Percentiles rank a stretch among this genome's conserved stretches.
Evolutionary conservation across 1,139 yeast species (phyloP).

Genomic region (Pichia sp.): DNA sequence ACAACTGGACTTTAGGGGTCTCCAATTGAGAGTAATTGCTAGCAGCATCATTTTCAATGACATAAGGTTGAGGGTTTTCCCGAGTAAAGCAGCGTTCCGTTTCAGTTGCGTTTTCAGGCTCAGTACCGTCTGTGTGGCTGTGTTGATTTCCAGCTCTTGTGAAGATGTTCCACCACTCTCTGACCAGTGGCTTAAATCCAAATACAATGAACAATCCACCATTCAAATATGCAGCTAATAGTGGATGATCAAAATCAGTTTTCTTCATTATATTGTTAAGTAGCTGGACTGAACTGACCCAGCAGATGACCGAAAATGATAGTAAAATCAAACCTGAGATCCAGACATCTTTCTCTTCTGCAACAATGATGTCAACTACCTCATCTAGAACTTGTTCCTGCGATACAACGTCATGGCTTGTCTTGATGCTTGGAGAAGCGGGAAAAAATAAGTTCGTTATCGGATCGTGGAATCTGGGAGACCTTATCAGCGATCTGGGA

Average conservation of each 20-base stretch:
- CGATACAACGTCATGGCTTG: slow-evolving; percentile 12
- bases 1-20: slow-evolving; percentile 30
- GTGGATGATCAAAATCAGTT: slow-evolving; percentile 46
- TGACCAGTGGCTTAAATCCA: slow-evolving; percentile 24
- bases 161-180: neutral
- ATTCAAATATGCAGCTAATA: slow-evolving; percentile 43
- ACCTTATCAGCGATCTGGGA: slow-evolving; percentile 23
- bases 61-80: neutral
- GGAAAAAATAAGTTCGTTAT: slow-evolving; percentile 15
- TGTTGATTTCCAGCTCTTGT: neutral
- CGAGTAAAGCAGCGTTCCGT: neutral
- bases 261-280: slow-evolving; percentile 47
- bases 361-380: slow-evolving; percentile 43
- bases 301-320: slow-evolving; percentile 40
- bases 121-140: neutral
- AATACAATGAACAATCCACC: slow-evolving; percentile 46
- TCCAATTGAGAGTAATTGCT: slow-evolving; percentile 17
- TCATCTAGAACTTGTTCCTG: slow-evolving; percentile 31
- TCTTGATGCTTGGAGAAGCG: slow-evolving; percentile 18
- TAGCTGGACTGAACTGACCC: slow-evolving; percentile 49
- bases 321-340: slow-evolving; percentile 41
- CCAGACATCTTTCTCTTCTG: slow-evolving; percentile 43
- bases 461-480: slow-evolving; percentile 17
- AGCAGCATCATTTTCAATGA: slow-evolving; percentile 1
- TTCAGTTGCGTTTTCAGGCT: neutral